These are phyloP conservation scores for Mycena metata DNA, from an alignment of 768 basidiomycete genomes.

Conservation along the genomic window DNA sequence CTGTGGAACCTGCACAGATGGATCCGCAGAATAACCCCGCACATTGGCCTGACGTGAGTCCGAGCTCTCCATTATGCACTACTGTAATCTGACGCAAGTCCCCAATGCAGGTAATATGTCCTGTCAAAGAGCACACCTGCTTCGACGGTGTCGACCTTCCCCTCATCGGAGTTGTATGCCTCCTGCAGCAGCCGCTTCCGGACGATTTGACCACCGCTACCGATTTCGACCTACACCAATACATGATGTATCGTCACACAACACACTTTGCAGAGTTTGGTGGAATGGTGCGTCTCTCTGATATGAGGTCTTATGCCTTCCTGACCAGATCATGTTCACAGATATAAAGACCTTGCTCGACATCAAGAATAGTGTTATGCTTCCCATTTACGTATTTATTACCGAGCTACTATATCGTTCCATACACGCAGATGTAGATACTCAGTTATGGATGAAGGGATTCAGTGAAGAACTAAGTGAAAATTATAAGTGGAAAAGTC, in stretches of 20 bases:
- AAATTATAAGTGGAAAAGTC: too few relatives aligned
- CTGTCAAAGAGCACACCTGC: not conserved
- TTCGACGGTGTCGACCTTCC: constrained; percentile 8
- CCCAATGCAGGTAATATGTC: not conserved
- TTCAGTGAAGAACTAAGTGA: too few relatives aligned
- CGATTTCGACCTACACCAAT: constrained; percentile 16
- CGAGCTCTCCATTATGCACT: too few relatives aligned
- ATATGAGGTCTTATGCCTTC: too few relatives aligned
- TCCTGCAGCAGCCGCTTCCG: not conserved
- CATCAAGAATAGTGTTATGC: too few relatives aligned
- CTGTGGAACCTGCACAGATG: not conserved
- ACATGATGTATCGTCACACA: constrained; percentile 3
- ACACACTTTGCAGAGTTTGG: constrained; percentile 13
- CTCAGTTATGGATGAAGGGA: too few relatives aligned
- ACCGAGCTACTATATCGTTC: too few relatives aligned
- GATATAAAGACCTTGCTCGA: too few relatives aligned
- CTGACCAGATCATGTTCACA: too few relatives aligned
- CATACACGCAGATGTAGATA: too few relatives aligned
- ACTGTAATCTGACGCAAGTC: not conserved
- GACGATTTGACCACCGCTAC: not conserved
- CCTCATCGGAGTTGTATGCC: not conserved
- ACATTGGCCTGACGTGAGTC: not conserved
- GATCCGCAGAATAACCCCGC: constrained; percentile 1
- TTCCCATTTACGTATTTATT: too few relatives aligned
- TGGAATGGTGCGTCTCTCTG: not conserved